Evolutionary conservation across 805 yeast genomes (phyloP).

Genomic region (Candida boleticola): DNA sequence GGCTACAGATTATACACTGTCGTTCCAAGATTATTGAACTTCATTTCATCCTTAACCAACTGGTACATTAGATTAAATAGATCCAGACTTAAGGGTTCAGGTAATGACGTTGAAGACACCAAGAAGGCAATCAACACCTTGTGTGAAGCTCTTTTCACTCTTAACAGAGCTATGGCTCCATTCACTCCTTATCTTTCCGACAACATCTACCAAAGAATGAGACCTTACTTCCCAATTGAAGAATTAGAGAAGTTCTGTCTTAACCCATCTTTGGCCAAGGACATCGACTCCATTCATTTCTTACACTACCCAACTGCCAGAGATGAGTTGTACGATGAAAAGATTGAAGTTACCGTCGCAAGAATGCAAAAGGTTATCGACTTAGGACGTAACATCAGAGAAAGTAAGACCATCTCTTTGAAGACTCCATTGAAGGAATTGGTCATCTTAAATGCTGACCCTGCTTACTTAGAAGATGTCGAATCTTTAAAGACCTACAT

Average conservation of each 20-base stretch:
- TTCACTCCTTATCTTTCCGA: slow-evolving; percentile 97
- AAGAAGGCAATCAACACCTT: slow-evolving; percentile 84
- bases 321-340: slow-evolving; percentile 74
- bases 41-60: slow-evolving; percentile 93
- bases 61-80: slow-evolving; percentile 99
- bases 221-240: slow-evolving; percentile 56
- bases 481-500: slow-evolving; percentile 76
- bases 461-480: slow-evolving; percentile 71
- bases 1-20: slow-evolving; percentile 92
- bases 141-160: slow-evolving; percentile 83
- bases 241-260: slow-evolving; percentile 45
- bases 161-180: slow-evolving; percentile 97
- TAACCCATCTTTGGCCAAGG: slow-evolving; percentile 44
- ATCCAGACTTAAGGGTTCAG: slow-evolving; percentile 88
- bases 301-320: slow-evolving; percentile 84
- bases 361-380: slow-evolving; percentile 98
- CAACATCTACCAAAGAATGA: slow-evolving; percentile 76
- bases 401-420: slow-evolving; percentile 87
- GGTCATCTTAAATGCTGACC: slow-evolving; percentile 81
- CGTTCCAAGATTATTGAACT: slow-evolving; percentile 83
- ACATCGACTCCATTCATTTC: slow-evolving; percentile 88
- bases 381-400: slow-evolving; percentile 93
- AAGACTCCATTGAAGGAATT: slow-evolving; percentile 91
- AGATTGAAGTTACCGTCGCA: slow-evolving; percentile 81
- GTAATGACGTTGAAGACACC: slow-evolving; percentile 76